Evolutionary conservation across 2,329 filamentous ascomycete genomes (phyloP).

Genomic region (Apiospora hydei): DNA sequence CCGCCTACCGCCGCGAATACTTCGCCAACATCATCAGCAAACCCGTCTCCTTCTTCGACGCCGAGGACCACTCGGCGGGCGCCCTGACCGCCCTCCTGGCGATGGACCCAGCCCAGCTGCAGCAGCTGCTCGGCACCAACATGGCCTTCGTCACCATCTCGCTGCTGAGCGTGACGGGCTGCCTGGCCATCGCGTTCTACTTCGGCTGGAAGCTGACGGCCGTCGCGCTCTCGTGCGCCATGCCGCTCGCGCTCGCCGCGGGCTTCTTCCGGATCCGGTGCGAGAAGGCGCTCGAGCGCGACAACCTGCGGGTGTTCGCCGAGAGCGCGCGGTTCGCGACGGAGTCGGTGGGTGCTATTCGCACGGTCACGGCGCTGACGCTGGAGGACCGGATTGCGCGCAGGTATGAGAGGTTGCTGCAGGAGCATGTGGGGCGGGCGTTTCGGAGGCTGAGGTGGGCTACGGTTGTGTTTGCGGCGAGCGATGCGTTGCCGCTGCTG

Average conservation of each 20-base stretch:
- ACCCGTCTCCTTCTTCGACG: conserved; percentile 66
- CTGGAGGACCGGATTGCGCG: conserved; percentile 70
- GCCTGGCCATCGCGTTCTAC: conserved; percentile 9
- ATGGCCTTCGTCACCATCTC: conserved; percentile 22
- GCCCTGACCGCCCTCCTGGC: conserved; percentile 15
- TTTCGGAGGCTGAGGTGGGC: conserved; percentile 67
- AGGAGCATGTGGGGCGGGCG: conserved; percentile 64
- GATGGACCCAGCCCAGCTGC: conserved; percentile 8
- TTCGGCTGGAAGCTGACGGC: conserved; percentile 23
- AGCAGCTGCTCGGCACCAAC: conserved; percentile 20
- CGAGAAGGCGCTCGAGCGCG: conserved; percentile 39
- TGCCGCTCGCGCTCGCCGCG: background rate
- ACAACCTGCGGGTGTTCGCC: conserved; percentile 72
- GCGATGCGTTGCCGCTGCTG: conserved; percentile 59
- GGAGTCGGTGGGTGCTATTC: conserved; percentile 76
- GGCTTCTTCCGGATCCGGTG: conserved; percentile 48
- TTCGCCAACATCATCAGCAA: conserved; percentile 44
- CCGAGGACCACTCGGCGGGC: conserved; percentile 48
- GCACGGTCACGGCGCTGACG: conserved; percentile 74
- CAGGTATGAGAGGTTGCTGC: conserved; percentile 66
- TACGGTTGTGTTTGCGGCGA: conserved; percentile 74
- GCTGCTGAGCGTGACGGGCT: background rate
- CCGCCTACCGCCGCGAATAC: conserved; percentile 65
- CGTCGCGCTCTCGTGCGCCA: conserved; percentile 17
- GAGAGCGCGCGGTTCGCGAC: conserved; percentile 77